These are phyloP conservation scores for Naganishia sp. DNA, from an alignment of 1,284 basidiomycete genomes.

Conservation along the genomic window DNA sequence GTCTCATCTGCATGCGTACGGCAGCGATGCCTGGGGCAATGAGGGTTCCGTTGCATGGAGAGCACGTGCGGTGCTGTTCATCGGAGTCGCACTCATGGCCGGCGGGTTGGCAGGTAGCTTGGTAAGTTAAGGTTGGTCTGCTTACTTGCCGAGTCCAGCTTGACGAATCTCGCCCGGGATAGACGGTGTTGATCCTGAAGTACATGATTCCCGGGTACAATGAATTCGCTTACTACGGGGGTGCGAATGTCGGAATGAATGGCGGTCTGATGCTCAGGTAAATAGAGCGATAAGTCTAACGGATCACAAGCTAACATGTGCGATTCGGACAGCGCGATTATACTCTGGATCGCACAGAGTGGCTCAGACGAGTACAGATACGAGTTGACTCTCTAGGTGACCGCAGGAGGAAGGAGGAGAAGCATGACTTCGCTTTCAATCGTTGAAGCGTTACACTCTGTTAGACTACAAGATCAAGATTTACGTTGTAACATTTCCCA, in stretches of 20 bases:
- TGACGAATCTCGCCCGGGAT: conserved; percentile 9
- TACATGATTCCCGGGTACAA: conserved; percentile 76
- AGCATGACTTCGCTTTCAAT: no score
- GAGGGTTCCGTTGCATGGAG: conserved; percentile 84
- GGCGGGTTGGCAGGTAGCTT: conserved; percentile 91
- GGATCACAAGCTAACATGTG: background rate
- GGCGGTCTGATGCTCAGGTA: conserved; percentile 79
- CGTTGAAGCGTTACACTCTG: no score
- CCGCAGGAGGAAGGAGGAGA: no score
- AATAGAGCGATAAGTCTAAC: conserved; percentile 32
- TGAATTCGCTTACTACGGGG: conserved; percentile 86
- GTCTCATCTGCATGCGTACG: conserved; percentile 79
- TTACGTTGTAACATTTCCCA: no score
- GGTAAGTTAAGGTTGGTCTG: conserved; percentile 59
- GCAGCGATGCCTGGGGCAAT: conserved; percentile 57
- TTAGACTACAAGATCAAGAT: no score
- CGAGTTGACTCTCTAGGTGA: conserved; percentile 50
- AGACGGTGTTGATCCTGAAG: conserved; percentile 90
- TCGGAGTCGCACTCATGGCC: conserved; percentile 95
- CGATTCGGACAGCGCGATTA: conserved; percentile 44
- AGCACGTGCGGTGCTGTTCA: conserved; percentile 83
- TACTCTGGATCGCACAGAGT: conserved; percentile 54
- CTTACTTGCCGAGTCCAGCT: background rate
- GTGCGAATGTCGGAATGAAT: conserved; percentile 91
- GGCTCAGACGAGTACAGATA: conserved; percentile 55